These are phyloP conservation scores for Adansonia rubrostipa DNA, from an alignment of 441 rosid genomes.

Conservation along the genomic window DNA sequence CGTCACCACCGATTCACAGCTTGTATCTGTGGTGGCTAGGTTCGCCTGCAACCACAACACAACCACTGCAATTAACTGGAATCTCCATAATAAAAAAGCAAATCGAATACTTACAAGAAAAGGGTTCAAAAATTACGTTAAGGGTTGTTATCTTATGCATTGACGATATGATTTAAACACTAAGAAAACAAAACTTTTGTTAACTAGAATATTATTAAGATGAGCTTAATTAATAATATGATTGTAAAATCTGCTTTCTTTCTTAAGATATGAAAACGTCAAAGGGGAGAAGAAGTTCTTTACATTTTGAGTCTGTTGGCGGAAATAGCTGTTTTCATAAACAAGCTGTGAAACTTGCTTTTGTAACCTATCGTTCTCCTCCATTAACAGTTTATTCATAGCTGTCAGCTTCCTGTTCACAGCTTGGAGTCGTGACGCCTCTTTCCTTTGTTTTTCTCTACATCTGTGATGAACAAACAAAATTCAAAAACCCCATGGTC, in stretches of 20 bases:
- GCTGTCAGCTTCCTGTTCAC: conserved; percentile 75
- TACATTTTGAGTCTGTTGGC: conserved; percentile 49
- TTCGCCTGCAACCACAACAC: conserved; percentile 41
- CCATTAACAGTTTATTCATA: conserved; percentile 77
- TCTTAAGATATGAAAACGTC: background rate
- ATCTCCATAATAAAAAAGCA: background rate
- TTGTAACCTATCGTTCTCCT: conserved; percentile 74
- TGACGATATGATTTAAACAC: background rate
- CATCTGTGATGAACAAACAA: too few species aligned
- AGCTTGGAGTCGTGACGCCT: conserved; percentile 69
- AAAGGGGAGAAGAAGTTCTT: conserved; percentile 8
- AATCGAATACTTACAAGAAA: background rate
- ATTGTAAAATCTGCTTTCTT: background rate
- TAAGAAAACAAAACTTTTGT: background rate
- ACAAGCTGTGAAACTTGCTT: conserved; percentile 77
- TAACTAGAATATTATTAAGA: background rate
- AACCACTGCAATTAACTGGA: conserved; percentile 1
- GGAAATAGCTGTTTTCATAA: conserved; percentile 71
- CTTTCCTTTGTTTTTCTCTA: conserved; percentile 67
- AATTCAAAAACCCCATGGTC: too few species aligned
- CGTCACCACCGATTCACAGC: conserved; percentile 78
- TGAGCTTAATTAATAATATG: background rate
- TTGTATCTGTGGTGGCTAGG: conserved; percentile 68
- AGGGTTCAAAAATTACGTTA: conserved; percentile 8
- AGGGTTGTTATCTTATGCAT: background rate